These are phyloP conservation scores for Rhizopogon rudus DNA, from an alignment of 768 basidiomycete genomes.

Conservation along the genomic window DNA sequence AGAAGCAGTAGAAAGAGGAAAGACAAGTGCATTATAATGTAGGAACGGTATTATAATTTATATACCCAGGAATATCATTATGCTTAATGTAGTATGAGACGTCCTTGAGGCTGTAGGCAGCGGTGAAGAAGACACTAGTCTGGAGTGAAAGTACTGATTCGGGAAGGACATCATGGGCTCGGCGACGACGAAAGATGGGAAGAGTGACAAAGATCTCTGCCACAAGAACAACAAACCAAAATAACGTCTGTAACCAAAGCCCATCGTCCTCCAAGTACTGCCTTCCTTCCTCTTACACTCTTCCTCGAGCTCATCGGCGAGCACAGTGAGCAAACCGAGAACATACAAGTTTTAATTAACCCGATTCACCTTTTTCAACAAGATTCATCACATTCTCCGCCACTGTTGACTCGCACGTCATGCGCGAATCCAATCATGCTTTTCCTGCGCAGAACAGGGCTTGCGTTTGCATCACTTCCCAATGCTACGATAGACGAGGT, in stretches of 20 bases:
- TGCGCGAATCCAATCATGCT: conserved; percentile 95
- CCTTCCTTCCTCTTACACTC: conserved; percentile 5
- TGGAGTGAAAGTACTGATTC: too few relatives aligned
- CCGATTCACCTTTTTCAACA: not conserved
- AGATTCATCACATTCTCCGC: conserved; percentile 8
- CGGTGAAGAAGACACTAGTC: too few relatives aligned
- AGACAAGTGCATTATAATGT: conserved; percentile 57
- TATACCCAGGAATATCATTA: not conserved
- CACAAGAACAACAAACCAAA: conserved; percentile 24
- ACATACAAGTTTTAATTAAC: conserved; percentile 9
- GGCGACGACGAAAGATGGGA: too few relatives aligned
- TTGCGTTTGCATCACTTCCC: conserved; percentile 89
- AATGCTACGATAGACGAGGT: conserved; percentile 95
- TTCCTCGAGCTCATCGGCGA: not conserved
- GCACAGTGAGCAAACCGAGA: not conserved
- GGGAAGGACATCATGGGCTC: too few relatives aligned
- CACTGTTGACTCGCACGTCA: conserved; percentile 29
- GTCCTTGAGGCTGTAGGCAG: too few relatives aligned
- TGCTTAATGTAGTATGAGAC: not conserved
- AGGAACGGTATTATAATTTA: conserved; percentile 5
- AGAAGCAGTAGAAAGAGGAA: conserved; percentile 36
- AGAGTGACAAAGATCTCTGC: conserved; percentile 6
- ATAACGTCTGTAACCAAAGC: conserved; percentile 18
- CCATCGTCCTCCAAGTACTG: conserved; percentile 12
- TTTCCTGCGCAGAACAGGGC: conserved; percentile 95